Evolutionary conservation across 2,329 filamentous ascomycete genomes (phyloP).

Genomic region (Zymoseptoria passerinii): DNA sequence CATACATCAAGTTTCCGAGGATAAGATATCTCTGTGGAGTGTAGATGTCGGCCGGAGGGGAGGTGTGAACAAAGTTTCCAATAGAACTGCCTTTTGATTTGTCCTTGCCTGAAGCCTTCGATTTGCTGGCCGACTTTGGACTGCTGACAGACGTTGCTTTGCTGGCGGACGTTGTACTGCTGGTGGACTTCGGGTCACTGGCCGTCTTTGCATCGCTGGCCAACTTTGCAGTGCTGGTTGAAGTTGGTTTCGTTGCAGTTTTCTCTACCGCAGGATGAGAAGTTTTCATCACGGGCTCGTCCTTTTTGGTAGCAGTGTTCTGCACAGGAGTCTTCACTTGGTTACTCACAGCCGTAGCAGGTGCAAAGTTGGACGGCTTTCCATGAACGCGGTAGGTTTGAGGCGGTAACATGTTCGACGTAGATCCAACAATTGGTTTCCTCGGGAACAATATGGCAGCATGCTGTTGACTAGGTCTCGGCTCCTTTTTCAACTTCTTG

Average conservation of each 20-base stretch:
- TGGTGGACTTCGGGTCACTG: neutral
- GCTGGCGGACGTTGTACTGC: neutral
- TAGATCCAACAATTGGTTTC: neutral
- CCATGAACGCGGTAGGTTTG: neutral
- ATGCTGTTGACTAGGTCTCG: neutral
- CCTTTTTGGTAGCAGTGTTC: neutral
- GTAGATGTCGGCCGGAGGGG: neutral
- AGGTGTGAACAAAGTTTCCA: neutral
- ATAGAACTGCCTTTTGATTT: neutral
- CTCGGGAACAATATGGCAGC: neutral
- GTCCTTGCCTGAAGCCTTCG: neutral
- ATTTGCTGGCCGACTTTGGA: neutral
- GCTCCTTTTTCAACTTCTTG: neutral
- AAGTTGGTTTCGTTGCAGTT: neutral
- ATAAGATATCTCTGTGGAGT: neutral
- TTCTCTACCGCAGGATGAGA: neutral
- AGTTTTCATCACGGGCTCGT: neutral
- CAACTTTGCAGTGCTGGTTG: neutral
- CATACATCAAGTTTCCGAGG: conserved; percentile 9
- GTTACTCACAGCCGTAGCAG: neutral
- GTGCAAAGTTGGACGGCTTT: neutral
- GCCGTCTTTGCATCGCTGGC: neutral
- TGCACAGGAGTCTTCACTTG: neutral
- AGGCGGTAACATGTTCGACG: neutral
- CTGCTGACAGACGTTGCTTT: neutral